A percentile compares a stretch with the other conserved stretches of the same genome.
These are phyloP conservation scores for Dioszegia crocea DNA, from an alignment of 768 basidiomycete species.

Conservation along the genomic window DNA sequence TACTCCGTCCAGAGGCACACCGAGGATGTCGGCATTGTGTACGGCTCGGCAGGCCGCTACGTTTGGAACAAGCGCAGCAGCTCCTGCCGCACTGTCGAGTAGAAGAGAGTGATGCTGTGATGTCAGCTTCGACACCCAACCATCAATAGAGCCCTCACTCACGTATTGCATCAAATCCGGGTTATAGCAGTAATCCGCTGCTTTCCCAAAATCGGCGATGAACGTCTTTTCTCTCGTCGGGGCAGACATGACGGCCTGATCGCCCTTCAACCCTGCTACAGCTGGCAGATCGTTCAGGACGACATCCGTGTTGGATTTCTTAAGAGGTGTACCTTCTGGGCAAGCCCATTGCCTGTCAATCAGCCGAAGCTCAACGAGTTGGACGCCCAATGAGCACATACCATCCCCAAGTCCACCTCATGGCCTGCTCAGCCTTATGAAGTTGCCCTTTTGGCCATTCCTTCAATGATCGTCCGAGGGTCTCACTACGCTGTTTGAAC, in stretches of 20 bases:
- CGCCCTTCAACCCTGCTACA: neutral
- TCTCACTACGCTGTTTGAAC: constrained; percentile 28
- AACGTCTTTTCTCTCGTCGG: constrained; percentile 17
- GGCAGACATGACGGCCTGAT: neutral
- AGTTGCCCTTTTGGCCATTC: constrained; percentile 32
- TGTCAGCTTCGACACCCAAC: neutral
- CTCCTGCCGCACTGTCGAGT: constrained; percentile 8
- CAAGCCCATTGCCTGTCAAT: constrained; percentile 28
- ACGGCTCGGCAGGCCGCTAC: constrained; percentile 27
- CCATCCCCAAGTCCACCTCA: constrained; percentile 42
- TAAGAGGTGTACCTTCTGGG: constrained; percentile 32
- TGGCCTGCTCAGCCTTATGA: constrained; percentile 34
- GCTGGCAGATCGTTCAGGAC: constrained; percentile 26
- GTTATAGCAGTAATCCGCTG: constrained; percentile 32
- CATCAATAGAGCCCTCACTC: constrained; percentile 5
- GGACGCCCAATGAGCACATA: constrained; percentile 1
- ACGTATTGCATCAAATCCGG: constrained; percentile 31
- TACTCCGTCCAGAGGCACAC: constrained; percentile 33
- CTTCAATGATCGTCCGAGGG: constrained; percentile 26
- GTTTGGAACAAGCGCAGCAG: constrained; percentile 12
- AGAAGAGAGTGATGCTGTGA: constrained; percentile 30
- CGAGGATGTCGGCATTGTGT: constrained; percentile 34
- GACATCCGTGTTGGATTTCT: constrained; percentile 31
- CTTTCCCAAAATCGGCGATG: constrained; percentile 35
- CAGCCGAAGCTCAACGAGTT: neutral